Conservation (phyloP, 768 basidiomycete genomes). For the Podaxis sp. region DNA sequence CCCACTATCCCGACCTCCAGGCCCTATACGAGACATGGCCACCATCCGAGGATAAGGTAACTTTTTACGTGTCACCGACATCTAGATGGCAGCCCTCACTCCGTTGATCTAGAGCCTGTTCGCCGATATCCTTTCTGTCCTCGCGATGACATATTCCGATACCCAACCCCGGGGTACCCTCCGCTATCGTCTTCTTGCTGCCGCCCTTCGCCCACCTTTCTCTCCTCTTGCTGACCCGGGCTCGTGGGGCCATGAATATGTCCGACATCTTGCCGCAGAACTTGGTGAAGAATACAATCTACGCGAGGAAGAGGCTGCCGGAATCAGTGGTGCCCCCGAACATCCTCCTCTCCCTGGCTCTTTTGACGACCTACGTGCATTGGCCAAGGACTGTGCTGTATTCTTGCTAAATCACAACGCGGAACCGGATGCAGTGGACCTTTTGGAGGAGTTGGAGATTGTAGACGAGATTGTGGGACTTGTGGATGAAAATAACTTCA, state of each 20-base stretch:
- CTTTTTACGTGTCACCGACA: neutral
- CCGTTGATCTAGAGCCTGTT: constrained; percentile 70
- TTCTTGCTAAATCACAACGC: constrained; percentile 95
- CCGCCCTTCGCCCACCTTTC: constrained; percentile 61
- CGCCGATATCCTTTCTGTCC: constrained; percentile 94
- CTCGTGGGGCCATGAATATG: constrained; percentile 99
- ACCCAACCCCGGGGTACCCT: constrained; percentile 96
- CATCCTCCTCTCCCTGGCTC: constrained; percentile 50
- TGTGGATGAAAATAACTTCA: constrained; percentile 86
- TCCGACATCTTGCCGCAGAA: constrained; percentile 94
- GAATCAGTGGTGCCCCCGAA: constrained; percentile 26
- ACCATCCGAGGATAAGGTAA: constrained; percentile 75
- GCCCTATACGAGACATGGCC: constrained; percentile 81
- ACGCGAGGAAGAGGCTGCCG: constrained; percentile 52
- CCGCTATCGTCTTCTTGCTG: constrained; percentile 84
- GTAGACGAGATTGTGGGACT: constrained; percentile 74
- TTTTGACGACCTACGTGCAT: constrained; percentile 69
- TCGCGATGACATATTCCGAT: constrained; percentile 99
- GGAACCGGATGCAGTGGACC: constrained; percentile 96
- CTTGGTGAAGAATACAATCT: constrained; percentile 88
- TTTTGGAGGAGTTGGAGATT: constrained; percentile 91
- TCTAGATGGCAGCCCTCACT: constrained; percentile 16
- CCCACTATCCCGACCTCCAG: constrained; percentile 88
- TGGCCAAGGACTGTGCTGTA: constrained; percentile 82
- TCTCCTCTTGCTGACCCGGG: constrained; percentile 84